These are phyloP conservation scores for Chaetomium sp. DNA, from an alignment of 2,329 filamentous ascomycete genomes.

Conservation along the genomic window DNA sequence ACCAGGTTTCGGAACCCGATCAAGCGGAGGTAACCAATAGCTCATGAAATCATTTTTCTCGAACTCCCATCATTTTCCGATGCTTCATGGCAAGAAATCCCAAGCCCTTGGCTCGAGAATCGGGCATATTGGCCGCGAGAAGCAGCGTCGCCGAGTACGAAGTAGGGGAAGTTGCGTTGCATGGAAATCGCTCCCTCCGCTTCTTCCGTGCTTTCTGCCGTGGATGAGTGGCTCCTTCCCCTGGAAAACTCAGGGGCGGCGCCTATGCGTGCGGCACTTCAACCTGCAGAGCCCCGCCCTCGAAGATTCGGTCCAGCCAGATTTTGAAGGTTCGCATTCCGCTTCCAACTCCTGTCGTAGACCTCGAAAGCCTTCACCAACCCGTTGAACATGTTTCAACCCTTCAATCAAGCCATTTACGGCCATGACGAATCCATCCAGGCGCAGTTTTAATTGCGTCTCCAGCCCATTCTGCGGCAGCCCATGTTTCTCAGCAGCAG, in stretches of 20 bases:
- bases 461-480: slow-evolving; percentile 2
- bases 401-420: too few species aligned
- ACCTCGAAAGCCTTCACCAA: not conserved
- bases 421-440: not conserved
- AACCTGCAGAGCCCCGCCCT: slow-evolving; percentile 11
- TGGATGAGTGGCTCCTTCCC: not conserved
- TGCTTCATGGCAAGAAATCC: not conserved
- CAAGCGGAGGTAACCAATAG: slow-evolving; percentile 9
- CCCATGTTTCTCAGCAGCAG: not conserved
- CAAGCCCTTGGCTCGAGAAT: slow-evolving; percentile 10
- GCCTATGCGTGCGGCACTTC: slow-evolving; percentile 15
- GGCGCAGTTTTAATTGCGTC: not conserved
- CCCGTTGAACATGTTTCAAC: not conserved
- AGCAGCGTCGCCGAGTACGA: slow-evolving; percentile 9
- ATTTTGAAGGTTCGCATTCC: not conserved
- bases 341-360: not conserved
- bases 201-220: not conserved
- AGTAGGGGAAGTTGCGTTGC: slow-evolving; percentile 4
- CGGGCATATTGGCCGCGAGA: slow-evolving; percentile 13
- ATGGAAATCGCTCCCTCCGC: slow-evolving; percentile 7
- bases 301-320: not conserved
- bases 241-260: slow-evolving; percentile 20
- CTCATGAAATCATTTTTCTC: slow-evolving; percentile 3
- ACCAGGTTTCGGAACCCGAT: not conserved
- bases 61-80: not conserved